Evolutionary conservation across 768 basidiomycete species (phyloP).

Genomic region (Termitomyces sp.): DNA sequence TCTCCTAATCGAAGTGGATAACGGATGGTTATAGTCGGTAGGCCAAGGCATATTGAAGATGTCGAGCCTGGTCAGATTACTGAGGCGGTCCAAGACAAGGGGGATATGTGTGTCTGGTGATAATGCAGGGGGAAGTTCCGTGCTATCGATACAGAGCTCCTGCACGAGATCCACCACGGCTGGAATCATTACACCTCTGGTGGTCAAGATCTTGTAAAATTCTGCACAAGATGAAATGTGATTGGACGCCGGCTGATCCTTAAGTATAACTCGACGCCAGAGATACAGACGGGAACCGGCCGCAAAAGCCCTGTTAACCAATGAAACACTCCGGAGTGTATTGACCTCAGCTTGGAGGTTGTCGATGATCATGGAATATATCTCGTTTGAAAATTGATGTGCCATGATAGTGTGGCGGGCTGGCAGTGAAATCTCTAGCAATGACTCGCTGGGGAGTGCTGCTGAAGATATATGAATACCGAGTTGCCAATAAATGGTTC

Average conservation of each 20-base stretch:
- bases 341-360: neutral
- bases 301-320: neutral
- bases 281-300: neutral
- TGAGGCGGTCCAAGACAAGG: neutral
- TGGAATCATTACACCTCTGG: neutral
- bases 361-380: neutral
- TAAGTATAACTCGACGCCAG: constrained; percentile 4
- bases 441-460: neutral
- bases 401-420: neutral
- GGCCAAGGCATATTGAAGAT: constrained; percentile 1
- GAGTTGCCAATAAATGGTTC: neutral
- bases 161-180: neutral
- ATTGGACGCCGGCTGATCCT: neutral
- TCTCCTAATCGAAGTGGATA: neutral
- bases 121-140: neutral
- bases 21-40: neutral
- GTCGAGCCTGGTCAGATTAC: neutral
- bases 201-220: neutral
- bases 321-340: neutral
- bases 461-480: neutral
- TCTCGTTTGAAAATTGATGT: neutral
- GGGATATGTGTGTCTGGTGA: neutral
- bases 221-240: neutral
- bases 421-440: neutral
- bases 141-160: constrained; percentile 1